Evolutionary conservation across 1,284 basidiomycete species (phyloP), one percentile per base, ranked within the genome.

Genomic region (Ustilago cynodontis): DNA sequence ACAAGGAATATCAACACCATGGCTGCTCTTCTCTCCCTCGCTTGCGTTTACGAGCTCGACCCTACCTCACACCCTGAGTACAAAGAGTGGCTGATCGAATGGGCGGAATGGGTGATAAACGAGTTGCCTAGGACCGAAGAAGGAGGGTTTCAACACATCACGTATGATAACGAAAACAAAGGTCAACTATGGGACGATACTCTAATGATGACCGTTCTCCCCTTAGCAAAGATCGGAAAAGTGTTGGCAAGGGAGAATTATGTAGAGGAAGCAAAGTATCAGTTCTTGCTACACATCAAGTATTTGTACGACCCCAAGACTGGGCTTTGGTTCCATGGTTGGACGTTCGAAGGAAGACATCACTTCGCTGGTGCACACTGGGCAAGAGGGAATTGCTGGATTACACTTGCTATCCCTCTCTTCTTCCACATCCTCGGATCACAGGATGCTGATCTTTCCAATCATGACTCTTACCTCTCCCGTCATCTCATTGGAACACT

Each of bases 1-100:
- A 90, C 90, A 8, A 91, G 91, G 88, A 91, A 91, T 82, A 90
- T 91, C 78, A 91, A 91, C 85, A 91, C 90, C 13, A 90, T 91
- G 90, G 89, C 90, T 1, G 89, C 90, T 0, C 87, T 91, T 59
- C 87, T 91, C 50, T 89, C 89, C 9, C 88, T 90, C 13, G 89
- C 90, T 0, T 89, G 88, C 71, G 83, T 91, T n/a, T 88, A 88
- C 75, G 87, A 88, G 71, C 83, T 82, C 18, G 86, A 87, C 51
- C 81, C 86, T 2, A 1, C 43, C 13, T 61, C 69, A 2, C 87
- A 62, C 9, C 53, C 85, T 3, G 56, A 67, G 31, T 90, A 88
- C 82, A 71, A 65, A 24, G 86, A 86, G 1, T 89, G 90, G 80
- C 85, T 90, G 26, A 89, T 90, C 61, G 88, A 90, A 16, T 91